Evolutionary conservation across 805 yeast species (phyloP).

Genomic region (Clavispora phyllophila): DNA sequence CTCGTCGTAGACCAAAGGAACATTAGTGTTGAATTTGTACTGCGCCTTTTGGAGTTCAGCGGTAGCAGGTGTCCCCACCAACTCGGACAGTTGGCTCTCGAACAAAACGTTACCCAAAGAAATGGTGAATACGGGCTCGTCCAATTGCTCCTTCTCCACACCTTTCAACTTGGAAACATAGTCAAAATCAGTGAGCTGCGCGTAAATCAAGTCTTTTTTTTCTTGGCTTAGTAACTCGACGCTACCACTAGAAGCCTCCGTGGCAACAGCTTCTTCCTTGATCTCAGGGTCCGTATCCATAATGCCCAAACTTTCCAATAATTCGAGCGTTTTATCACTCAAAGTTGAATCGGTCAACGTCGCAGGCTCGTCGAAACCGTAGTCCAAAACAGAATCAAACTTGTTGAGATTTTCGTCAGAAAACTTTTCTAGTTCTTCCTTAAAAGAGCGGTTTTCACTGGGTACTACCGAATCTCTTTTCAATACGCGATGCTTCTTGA

Average conservation of each 20-base stretch:
- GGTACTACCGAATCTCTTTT: conserved; percentile 4
- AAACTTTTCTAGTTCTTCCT: conserved; percentile 8
- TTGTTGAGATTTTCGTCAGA: conserved; percentile 4
- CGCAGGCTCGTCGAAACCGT: neutral
- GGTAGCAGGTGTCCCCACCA: neutral
- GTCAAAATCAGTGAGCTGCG: conserved; percentile 21
- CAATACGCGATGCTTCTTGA: conserved; percentile 14
- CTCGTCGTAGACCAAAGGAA: conserved; percentile 28
- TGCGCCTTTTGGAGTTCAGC: neutral
- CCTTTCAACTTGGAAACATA: conserved; percentile 22
- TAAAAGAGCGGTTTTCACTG: conserved; percentile 1
- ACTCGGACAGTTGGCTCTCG: conserved; percentile 10
- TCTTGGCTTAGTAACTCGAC: neutral
- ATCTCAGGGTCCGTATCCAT: conserved; percentile 1
- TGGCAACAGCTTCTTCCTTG: neutral
- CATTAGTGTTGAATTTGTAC: conserved; percentile 30
- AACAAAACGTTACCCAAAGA: conserved; percentile 39
- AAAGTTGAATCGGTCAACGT: neutral
- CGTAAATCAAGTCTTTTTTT: conserved; percentile 18
- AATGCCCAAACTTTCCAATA: conserved; percentile 4
- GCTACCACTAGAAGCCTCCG: no score
- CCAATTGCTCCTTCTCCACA: conserved; percentile 12
- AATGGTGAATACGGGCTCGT: conserved; percentile 28
- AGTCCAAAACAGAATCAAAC: neutral
- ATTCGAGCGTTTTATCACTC: conserved; percentile 3